Percentiles rank a stretch among this genome's conserved stretches.
phyloP scores from a whole-genome alignment of 257 asterid genomes.

The Perilla frutescens region DNA sequence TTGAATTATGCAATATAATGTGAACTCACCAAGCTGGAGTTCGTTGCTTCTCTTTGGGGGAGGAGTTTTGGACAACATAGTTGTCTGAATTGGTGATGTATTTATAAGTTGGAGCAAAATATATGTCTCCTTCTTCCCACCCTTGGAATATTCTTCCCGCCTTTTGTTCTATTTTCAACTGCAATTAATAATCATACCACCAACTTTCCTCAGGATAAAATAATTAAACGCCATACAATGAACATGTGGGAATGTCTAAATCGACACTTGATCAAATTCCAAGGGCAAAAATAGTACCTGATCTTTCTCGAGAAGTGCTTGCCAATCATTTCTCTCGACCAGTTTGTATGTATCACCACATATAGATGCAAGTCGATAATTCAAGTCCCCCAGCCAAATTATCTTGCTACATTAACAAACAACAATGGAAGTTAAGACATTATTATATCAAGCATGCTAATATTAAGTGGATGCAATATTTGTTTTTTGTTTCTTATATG shows the following conservation, averaged over 20 bases:
- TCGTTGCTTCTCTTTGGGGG: constrained; percentile 63
- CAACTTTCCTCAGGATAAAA: too few relatives aligned
- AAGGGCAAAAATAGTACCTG: constrained; percentile 48
- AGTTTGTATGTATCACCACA: constrained; percentile 48
- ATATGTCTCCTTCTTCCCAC: constrained; percentile 86
- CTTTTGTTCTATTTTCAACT: constrained; percentile 61
- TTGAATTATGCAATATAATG: too few relatives aligned
- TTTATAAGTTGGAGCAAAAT: constrained; percentile 90
- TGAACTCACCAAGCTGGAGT: constrained; percentile 84
- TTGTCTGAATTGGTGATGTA: constrained; percentile 63
- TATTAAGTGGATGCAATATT: too few relatives aligned
- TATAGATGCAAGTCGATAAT: constrained; percentile 65
- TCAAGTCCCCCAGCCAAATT: constrained; percentile 93
- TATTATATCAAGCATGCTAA: neutral
- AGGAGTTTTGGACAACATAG: constrained; percentile 58
- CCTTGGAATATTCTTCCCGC: constrained; percentile 76
- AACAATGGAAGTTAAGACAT: too few relatives aligned
- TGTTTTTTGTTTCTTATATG: too few relatives aligned
- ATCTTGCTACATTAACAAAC: constrained; percentile 54
- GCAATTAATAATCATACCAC: neutral
- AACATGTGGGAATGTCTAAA: too few relatives aligned
- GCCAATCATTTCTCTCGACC: constrained; percentile 69
- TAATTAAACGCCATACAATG: too few relatives aligned
- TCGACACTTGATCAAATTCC: too few relatives aligned
- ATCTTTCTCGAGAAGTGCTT: constrained; percentile 69